Percentiles rank a stretch among this genome's conserved stretches.
Conservation (phyloP, 2,329 filamentous ascomycete species). For the Cercospora zeina region DNA sequence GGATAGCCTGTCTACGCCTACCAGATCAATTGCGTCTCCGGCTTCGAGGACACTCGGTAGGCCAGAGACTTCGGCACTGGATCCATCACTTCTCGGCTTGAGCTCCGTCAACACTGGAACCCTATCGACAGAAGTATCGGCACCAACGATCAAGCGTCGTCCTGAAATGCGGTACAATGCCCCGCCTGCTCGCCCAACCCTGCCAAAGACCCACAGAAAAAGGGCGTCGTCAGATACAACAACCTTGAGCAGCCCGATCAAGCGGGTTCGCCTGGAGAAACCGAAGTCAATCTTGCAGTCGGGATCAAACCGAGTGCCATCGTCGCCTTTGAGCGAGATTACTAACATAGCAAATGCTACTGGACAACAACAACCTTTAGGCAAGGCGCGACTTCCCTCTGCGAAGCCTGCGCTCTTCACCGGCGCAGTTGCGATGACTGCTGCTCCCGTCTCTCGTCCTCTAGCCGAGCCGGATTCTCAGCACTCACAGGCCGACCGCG, state of each 20-base stretch:
- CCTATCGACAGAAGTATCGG: background rate
- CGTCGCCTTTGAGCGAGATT: conserved; percentile 25
- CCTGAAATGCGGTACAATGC: background rate
- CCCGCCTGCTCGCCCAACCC: no score
- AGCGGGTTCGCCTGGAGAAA: conserved; percentile 9
- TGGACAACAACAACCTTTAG: background rate
- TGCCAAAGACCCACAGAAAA: background rate
- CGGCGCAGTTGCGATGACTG: background rate
- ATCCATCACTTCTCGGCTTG: background rate
- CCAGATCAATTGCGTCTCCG: conserved; percentile 19
- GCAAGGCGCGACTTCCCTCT: background rate
- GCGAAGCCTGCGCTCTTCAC: background rate
- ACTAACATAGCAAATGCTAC: conserved; percentile 21
- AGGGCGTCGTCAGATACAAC: background rate
- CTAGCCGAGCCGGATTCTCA: conserved; percentile 6
- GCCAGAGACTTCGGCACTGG: conserved; percentile 16
- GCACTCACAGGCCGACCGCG: conserved; percentile 12
- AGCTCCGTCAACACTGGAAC: background rate
- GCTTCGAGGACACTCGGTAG: conserved; percentile 16
- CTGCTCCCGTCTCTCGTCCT: background rate
- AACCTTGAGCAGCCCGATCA: conserved; percentile 5
- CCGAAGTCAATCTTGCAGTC: background rate
- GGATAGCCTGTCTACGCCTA: conserved; percentile 23
- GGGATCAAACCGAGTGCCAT: background rate
- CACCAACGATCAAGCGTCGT: background rate